Percentiles rank a stretch among this genome's conserved stretches.
Evolutionary conservation across 805 yeast genomes (phyloP).

Genomic region (Tetrapisispora arboricola): DNA sequence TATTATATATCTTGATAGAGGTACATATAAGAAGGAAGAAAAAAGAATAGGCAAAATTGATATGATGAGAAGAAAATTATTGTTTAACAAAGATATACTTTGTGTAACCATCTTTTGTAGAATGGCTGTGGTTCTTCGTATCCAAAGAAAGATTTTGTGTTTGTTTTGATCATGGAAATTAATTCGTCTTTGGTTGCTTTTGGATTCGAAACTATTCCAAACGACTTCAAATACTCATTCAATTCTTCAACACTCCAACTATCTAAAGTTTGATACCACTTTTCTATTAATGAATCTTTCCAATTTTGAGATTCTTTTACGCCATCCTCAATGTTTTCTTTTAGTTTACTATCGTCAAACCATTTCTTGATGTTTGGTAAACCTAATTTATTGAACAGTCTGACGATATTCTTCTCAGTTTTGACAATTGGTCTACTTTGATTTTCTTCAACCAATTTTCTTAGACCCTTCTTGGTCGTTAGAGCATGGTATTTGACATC

Average conservation of each 20-base stretch:
- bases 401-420: slow-evolving; percentile 18
- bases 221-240: slow-evolving; percentile 31
- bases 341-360: slow-evolving; percentile 5
- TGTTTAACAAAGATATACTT: background rate
- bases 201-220: slow-evolving; percentile 28
- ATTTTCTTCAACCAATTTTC: slow-evolving; percentile 31
- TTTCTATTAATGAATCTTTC: slow-evolving; percentile 10
- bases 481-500: slow-evolving; percentile 32
- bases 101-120: slow-evolving; percentile 20
- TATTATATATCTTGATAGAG: no score
- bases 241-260: slow-evolving; percentile 38
- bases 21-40: no score
- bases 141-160: slow-evolving; percentile 32
- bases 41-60: no score
- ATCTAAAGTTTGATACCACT: slow-evolving; percentile 25
- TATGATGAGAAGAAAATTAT: no score
- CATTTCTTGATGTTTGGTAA: background rate
- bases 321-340: slow-evolving; percentile 27
- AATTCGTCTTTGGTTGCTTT: slow-evolving; percentile 29
- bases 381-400: slow-evolving; percentile 9
- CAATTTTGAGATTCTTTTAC: slow-evolving; percentile 13
- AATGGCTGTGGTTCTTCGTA: slow-evolving; percentile 16
- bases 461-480: slow-evolving; percentile 33
- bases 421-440: slow-evolving; percentile 30
- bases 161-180: slow-evolving; percentile 31